Evolutionary conservation across 768 basidiomycete species (phyloP).

Genomic region (Lenzites betulinus): DNA sequence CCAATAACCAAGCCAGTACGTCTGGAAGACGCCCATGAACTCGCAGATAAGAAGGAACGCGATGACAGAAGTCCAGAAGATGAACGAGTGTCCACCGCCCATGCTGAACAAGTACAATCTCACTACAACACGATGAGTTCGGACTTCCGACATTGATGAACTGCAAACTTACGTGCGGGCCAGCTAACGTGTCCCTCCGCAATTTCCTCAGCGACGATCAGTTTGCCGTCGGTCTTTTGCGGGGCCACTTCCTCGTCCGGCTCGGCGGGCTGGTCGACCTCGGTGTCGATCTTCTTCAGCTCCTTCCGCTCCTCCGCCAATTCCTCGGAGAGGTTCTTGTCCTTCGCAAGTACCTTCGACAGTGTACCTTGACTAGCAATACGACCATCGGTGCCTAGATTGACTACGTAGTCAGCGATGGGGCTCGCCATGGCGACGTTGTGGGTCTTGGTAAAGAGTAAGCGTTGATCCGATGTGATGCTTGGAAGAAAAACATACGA

Average conservation of each 20-base stretch:
- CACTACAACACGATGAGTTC: conserved; percentile 21
- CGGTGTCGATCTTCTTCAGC: conserved; percentile 26
- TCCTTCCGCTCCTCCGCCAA: conserved; percentile 26
- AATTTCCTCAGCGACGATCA: conserved; percentile 41
- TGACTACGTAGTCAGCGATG: conserved; percentile 56
- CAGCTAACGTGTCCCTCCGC: conserved; percentile 39
- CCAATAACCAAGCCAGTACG: conserved; percentile 41
- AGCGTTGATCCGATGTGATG: not conserved
- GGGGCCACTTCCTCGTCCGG: conserved; percentile 11
- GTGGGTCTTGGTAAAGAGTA: conserved; percentile 38
- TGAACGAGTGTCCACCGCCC: conserved; percentile 24
- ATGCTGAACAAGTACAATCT: conserved; percentile 34
- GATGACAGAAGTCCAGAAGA: conserved; percentile 35
- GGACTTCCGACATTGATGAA: not conserved
- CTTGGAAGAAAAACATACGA: conserved; percentile 35
- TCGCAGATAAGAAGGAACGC: conserved; percentile 18
- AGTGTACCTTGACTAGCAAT: conserved; percentile 50
- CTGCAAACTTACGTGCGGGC: conserved; percentile 33
- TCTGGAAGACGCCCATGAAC: conserved; percentile 26
- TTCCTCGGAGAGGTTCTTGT: conserved; percentile 36
- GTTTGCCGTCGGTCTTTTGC: conserved; percentile 31
- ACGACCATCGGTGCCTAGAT: conserved; percentile 53
- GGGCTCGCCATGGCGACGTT: conserved; percentile 52
- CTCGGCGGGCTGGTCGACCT: conserved; percentile 20
- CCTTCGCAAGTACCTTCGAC: conserved; percentile 45